These are phyloP conservation scores for Leccinum subgranulosum DNA, from an alignment of 768 basidiomycete species.

Conservation along the genomic window DNA sequence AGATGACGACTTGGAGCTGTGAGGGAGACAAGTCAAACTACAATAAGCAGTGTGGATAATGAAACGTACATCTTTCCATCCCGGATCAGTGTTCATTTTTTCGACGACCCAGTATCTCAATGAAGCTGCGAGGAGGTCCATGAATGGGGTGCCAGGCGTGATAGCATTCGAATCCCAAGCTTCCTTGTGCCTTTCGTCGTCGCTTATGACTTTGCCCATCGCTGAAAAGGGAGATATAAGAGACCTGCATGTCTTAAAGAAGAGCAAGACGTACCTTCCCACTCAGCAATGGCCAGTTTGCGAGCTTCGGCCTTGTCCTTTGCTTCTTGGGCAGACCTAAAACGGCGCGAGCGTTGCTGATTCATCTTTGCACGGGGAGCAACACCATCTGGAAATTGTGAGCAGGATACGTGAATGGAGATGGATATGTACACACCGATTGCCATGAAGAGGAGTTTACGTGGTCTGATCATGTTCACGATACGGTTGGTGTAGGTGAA, in stretches of 20 bases:
- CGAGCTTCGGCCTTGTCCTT: slow-evolving; percentile 89
- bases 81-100: slow-evolving; percentile 93
- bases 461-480: slow-evolving; percentile 94
- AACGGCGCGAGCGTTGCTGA: slow-evolving; percentile 95
- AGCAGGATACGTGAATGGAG: neutral
- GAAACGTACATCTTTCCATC: slow-evolving; percentile 81
- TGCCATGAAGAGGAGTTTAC: slow-evolving; percentile 96
- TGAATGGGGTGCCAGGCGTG: slow-evolving; percentile 98
- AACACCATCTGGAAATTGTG: slow-evolving; percentile 70
- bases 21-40: neutral
- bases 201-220: slow-evolving; percentile 86
- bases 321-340: slow-evolving; percentile 92
- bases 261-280: slow-evolving; percentile 61
- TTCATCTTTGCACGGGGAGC: slow-evolving; percentile 99
- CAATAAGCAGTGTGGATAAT: neutral
- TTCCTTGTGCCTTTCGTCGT: slow-evolving; percentile 80
- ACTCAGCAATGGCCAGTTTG: slow-evolving; percentile 75
- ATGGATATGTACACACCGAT: slow-evolving; percentile 62
- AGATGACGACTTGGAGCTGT: slow-evolving; percentile 93
- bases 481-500: slow-evolving; percentile 97
- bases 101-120: slow-evolving; percentile 95
- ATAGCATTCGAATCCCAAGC: slow-evolving; percentile 99
- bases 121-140: slow-evolving; percentile 85
- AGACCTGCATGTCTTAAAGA: neutral
- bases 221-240: slow-evolving; percentile 42